phyloP scores from a whole-genome alignment of 306 rosid species.

The Vigna nakashimae region DNA sequence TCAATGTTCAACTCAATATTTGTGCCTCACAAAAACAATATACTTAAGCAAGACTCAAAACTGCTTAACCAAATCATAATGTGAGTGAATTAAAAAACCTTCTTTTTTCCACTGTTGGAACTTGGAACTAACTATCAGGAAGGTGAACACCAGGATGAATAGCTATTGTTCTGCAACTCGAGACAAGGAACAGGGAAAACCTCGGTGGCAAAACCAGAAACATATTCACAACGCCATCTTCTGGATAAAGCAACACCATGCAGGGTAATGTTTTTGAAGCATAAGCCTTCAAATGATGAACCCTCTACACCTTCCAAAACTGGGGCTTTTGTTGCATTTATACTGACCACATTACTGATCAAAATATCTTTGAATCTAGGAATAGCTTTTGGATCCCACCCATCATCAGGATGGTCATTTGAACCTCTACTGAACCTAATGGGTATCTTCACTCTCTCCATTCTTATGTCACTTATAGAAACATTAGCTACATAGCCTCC shows the following conservation, averaged over 20 bases:
- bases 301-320: conserved; percentile 74
- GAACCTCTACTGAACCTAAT: conserved; percentile 91
- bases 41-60: conserved; percentile 33
- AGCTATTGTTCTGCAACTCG: conserved; percentile 55
- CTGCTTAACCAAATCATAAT: conserved; percentile 27
- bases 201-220: conserved; percentile 68
- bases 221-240: conserved; percentile 78
- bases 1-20: conserved; percentile 23
- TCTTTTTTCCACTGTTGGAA: conserved; percentile 11
- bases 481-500: conserved; percentile 82
- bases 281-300: conserved; percentile 69
- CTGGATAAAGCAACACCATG: conserved; percentile 60
- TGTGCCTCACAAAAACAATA: conserved; percentile 17
- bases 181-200: conserved; percentile 84
- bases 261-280: conserved; percentile 75
- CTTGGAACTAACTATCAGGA: conserved; percentile 39
- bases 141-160: conserved; percentile 59
- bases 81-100: neutral
- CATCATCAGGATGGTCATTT: conserved; percentile 88
- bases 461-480: conserved; percentile 60
- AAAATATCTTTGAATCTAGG: conserved; percentile 71
- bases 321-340: conserved; percentile 81
- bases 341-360: conserved; percentile 67
- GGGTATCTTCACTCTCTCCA: conserved; percentile 89
- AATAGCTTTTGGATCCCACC: conserved; percentile 92